phyloP scores from a whole-genome alignment of 148 eudicot species.

The Chenopodium formosanum region DNA sequence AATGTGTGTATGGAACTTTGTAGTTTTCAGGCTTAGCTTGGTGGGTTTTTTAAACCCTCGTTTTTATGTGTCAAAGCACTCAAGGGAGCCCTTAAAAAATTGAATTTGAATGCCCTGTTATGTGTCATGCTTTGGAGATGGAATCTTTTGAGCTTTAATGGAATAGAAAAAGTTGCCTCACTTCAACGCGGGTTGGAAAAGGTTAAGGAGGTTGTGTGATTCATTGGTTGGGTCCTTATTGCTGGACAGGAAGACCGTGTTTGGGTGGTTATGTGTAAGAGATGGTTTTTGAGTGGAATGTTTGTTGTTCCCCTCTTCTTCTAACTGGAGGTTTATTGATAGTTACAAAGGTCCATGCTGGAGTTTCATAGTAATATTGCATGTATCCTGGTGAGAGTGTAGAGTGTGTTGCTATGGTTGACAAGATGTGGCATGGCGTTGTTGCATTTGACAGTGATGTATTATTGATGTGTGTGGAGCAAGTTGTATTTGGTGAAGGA shows the following conservation, averaged over 20 bases:
- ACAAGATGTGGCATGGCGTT: neutral
- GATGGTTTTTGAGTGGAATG: neutral
- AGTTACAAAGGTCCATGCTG: neutral
- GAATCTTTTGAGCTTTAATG: neutral
- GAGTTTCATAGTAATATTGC: neutral
- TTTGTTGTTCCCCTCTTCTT: neutral
- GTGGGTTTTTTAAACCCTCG: too few species aligned
- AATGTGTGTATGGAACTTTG: neutral
- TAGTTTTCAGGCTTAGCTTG: too few species aligned
- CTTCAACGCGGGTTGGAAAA: neutral
- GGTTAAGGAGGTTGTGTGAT: neutral
- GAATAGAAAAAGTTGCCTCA: neutral
- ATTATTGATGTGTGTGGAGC: neutral
- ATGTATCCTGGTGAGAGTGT: neutral
- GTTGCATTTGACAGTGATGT: neutral
- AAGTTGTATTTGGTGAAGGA: neutral
- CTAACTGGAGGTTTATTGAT: neutral
- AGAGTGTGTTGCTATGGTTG: neutral
- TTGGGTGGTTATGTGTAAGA: neutral
- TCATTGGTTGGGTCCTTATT: neutral
- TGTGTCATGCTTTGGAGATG: neutral
- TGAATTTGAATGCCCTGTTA: neutral
- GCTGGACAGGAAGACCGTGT: neutral
- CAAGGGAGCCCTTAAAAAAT: too few species aligned
- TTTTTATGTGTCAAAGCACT: too few species aligned